phyloP scores from a whole-genome alignment of 164 flowering plant genomes.

The grape (Vitis vinifera) region DNA sequence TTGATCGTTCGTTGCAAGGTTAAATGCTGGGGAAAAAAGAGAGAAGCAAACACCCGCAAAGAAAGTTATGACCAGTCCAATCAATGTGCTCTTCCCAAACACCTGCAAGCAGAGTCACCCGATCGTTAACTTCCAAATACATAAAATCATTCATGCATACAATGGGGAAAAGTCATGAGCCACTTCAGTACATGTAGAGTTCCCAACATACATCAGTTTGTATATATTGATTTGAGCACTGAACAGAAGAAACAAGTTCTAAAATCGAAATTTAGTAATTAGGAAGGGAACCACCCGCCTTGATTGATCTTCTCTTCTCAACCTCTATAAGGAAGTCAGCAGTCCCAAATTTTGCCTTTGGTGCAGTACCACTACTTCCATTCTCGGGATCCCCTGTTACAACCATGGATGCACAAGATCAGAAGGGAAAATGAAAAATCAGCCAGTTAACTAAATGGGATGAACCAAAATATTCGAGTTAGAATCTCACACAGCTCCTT shows the following conservation, averaged over 20 bases:
- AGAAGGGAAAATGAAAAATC: not conserved
- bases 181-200: no score
- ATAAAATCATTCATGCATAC: no score
- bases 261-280: not conserved
- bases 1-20: slow-evolving; percentile 84
- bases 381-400: slow-evolving; percentile 25
- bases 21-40: slow-evolving; percentile 79
- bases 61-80: slow-evolving; percentile 60
- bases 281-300: slow-evolving; percentile 38
- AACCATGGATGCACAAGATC: slow-evolving; percentile 11
- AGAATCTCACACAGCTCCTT: not conserved
- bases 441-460: not conserved
- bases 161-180: no score
- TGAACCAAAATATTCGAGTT: not conserved
- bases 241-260: no score
- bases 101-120: slow-evolving; percentile 39
- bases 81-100: slow-evolving; percentile 57
- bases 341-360: slow-evolving; percentile 63
- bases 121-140: no score
- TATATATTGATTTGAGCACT: no score
- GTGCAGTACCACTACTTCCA: slow-evolving; percentile 18
- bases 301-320: slow-evolving; percentile 75
- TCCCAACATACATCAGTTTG: no score
- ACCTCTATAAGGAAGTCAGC: slow-evolving; percentile 68
- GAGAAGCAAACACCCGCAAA: slow-evolving; percentile 81